Evolutionary conservation across 2,329 filamentous ascomycete species (phyloP).

Genomic region (Ophiocordyceps camponoti-floridani): DNA sequence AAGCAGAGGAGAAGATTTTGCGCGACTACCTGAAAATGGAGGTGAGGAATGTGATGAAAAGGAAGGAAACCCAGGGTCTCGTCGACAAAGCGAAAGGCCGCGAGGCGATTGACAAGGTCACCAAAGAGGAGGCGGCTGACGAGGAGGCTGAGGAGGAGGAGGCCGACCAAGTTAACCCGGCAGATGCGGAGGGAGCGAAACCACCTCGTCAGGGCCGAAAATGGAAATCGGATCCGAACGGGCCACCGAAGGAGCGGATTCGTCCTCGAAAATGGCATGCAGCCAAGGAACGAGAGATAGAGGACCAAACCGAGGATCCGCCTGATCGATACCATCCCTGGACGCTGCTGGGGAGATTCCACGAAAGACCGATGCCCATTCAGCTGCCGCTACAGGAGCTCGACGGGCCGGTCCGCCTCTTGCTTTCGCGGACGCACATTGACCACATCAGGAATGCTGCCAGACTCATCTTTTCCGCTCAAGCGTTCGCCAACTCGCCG

Average conservation of each 20-base stretch:
- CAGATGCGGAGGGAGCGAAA: neutral
- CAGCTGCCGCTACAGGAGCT: constrained; percentile 55
- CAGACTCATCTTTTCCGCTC: neutral
- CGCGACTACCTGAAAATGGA: neutral
- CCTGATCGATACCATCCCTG: constrained; percentile 49
- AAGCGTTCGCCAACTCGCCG: neutral
- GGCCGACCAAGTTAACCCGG: neutral
- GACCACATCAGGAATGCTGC: constrained; percentile 40
- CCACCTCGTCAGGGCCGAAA: neutral
- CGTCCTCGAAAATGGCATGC: neutral
- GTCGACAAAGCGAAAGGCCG: too few species aligned
- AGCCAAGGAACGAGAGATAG: constrained; percentile 1
- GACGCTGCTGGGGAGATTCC: constrained; percentile 56
- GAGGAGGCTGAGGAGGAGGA: neutral
- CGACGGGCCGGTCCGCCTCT: constrained; percentile 46
- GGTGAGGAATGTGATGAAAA: too few species aligned
- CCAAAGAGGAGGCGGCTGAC: neutral
- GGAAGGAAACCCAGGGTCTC: too few species aligned
- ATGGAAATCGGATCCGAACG: too few species aligned
- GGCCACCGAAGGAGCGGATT: neutral
- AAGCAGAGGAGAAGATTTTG: neutral
- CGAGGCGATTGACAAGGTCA: too few species aligned
- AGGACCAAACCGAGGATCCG: constrained; percentile 9
- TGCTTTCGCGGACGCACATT: constrained; percentile 50
- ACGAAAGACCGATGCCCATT: constrained; percentile 55